Conservation (phyloP, 2,329 filamentous ascomycete species). For the Talaromyces sp. region DNA sequence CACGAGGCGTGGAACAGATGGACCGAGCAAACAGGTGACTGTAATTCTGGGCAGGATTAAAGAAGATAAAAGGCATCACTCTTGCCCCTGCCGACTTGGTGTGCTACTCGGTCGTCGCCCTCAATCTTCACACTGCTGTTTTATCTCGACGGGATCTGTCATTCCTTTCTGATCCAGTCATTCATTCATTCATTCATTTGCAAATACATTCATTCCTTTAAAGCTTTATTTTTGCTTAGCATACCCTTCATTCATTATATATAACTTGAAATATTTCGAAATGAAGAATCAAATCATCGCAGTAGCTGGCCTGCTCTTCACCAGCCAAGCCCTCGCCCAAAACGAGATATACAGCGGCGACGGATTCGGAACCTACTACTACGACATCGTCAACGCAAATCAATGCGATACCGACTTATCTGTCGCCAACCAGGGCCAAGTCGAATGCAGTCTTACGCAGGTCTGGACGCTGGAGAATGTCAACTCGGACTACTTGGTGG, state of each 20-base stretch:
- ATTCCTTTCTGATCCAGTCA: conserved; percentile 5
- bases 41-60: background rate
- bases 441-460: conserved; percentile 15
- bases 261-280: background rate
- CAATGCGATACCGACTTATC: conserved; percentile 11
- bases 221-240: background rate
- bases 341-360: conserved; percentile 7
- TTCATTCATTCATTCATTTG: conserved; percentile 4
- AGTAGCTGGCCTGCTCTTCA: conserved; percentile 9
- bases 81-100: background rate
- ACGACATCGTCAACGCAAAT: conserved; percentile 5
- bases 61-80: background rate
- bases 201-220: background rate
- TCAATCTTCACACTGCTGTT: background rate
- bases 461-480: conserved; percentile 11
- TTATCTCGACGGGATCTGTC: conserved; percentile 10
- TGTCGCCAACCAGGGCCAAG: conserved; percentile 3
- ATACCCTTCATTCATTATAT: background rate
- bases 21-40: background rate
- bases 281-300: conserved; percentile 14
- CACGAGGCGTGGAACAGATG: background rate
- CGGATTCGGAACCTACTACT: conserved; percentile 15
- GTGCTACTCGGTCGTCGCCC: background rate
- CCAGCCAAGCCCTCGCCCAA: background rate
- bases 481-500: conserved; percentile 12